Evolutionary conservation across 805 yeast species (phyloP).

Genomic region (Ogataea allantospora): DNA sequence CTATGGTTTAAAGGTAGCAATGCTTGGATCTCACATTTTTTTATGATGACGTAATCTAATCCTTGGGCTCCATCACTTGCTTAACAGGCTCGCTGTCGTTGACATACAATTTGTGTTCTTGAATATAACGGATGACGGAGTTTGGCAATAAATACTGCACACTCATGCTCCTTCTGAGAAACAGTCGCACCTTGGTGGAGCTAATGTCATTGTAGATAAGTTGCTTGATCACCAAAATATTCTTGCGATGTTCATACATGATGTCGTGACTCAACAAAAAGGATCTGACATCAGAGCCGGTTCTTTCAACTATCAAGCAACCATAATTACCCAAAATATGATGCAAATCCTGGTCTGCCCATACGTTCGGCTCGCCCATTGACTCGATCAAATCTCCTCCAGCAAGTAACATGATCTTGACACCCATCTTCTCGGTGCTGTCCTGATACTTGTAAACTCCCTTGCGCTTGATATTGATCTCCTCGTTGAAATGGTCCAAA

Average conservation of each 20-base stretch:
- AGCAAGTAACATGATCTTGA: slow-evolving; percentile 91
- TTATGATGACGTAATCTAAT: slow-evolving; percentile 6
- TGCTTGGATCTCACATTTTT: neutral
- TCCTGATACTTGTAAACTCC: slow-evolving; percentile 68
- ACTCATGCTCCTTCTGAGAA: slow-evolving; percentile 92
- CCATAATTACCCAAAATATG: slow-evolving; percentile 96
- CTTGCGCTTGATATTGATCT: slow-evolving; percentile 84
- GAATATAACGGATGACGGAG: slow-evolving; percentile 90
- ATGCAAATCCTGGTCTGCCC: slow-evolving; percentile 95
- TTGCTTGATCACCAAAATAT: slow-evolving; percentile 92
- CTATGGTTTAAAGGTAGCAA: slow-evolving; percentile 60
- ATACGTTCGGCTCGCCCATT: slow-evolving; percentile 99
- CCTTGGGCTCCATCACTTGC: slow-evolving; percentile 56
- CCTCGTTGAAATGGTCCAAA: slow-evolving; percentile 94
- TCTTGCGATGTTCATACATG: slow-evolving; percentile 94
- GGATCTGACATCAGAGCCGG: slow-evolving; percentile 93
- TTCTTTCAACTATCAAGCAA: slow-evolving; percentile 92
- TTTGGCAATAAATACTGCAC: slow-evolving; percentile 94
- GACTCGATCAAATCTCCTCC: slow-evolving; percentile 97
- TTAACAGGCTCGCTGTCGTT: slow-evolving; percentile 92
- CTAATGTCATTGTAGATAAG: slow-evolving; percentile 94
- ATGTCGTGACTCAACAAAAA: slow-evolving; percentile 91
- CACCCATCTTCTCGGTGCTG: slow-evolving; percentile 57
- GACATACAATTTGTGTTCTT: slow-evolving; percentile 82
- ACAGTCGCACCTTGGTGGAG: slow-evolving; percentile 90